Conservation (phyloP, 2,329 filamentous ascomycete genomes). For the Exophiala bonariae region DNA sequence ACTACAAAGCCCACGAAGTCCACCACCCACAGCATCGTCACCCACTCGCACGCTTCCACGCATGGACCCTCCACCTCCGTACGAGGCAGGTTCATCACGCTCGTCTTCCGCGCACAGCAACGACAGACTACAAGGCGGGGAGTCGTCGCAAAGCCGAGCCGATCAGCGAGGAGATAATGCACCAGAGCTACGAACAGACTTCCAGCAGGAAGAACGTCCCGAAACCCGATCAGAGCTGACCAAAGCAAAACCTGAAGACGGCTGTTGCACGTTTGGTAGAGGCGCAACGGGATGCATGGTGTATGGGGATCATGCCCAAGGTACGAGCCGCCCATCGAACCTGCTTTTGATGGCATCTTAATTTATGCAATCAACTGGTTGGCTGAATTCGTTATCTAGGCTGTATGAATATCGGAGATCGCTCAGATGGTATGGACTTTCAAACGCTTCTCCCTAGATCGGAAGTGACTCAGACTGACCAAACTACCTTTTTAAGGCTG, state of each 20-base stretch:
- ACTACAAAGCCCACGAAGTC: conserved; percentile 11
- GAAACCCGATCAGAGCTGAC: too few species aligned
- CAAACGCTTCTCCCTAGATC: too few species aligned
- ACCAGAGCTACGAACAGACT: not conserved
- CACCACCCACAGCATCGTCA: conserved; percentile 5
- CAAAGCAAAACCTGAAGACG: conserved; percentile 7
- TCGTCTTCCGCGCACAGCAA: conserved; percentile 21
- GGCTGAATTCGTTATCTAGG: too few species aligned
- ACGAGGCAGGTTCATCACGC: conserved; percentile 20
- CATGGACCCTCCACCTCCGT: conserved; percentile 25
- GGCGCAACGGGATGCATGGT: conserved; percentile 22
- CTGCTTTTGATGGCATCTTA: too few species aligned
- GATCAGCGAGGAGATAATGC: conserved; percentile 1
- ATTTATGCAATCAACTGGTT: too few species aligned
- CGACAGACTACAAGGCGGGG: conserved; percentile 13
- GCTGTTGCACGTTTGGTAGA: conserved; percentile 20
- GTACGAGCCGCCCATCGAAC: too few species aligned
- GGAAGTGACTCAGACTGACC: not conserved
- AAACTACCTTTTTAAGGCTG: conserved; percentile 12
- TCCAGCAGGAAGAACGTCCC: too few species aligned
- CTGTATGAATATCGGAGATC: conserved; percentile 5
- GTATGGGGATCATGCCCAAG: conserved; percentile 17
- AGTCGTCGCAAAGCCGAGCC: conserved; percentile 3
- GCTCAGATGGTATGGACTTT: not conserved
- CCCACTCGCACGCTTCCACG: conserved; percentile 15